Evolutionary conservation across 148 eudicot genomes (phyloP).

Genomic region (Amaranthus hypochondriacus): DNA sequence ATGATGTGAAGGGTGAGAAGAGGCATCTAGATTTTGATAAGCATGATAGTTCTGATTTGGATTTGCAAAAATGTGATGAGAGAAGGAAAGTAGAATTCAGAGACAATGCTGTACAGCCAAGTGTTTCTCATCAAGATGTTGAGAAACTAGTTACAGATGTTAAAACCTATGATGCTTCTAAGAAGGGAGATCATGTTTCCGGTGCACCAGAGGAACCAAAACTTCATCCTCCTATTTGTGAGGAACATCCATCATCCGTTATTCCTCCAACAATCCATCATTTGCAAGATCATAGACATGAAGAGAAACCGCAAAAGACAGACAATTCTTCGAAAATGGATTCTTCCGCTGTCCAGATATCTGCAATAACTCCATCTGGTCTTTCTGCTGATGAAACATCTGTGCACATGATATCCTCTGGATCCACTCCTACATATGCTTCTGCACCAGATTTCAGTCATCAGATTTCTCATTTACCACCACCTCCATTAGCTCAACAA

Average conservation of each 20-base stretch:
- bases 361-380: constrained; percentile 21
- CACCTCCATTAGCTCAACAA: constrained; percentile 28
- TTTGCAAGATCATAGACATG: constrained; percentile 31
- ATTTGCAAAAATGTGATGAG: constrained; percentile 23
- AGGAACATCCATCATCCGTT: constrained; percentile 18
- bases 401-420: constrained; percentile 14
- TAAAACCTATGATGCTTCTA: constrained; percentile 27
- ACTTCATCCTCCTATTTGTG: constrained; percentile 26
- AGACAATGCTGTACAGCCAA: constrained; percentile 19
- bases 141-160: constrained; percentile 16
- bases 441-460: constrained; percentile 27
- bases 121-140: constrained; percentile 25
- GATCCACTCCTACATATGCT: constrained; percentile 23
- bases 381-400: constrained; percentile 20
- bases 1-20: constrained; percentile 34
- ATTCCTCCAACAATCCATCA: constrained; percentile 28
- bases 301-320: constrained; percentile 19
- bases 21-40: constrained; percentile 18
- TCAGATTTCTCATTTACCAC: constrained; percentile 31
- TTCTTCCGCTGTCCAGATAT: constrained; percentile 23
- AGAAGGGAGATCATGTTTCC: constrained; percentile 22
- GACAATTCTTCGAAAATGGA: constrained; percentile 24
- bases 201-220: constrained; percentile 29
- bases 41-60: constrained; percentile 25
- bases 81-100: constrained; percentile 19